phyloP scores from a whole-genome alignment of 1,284 basidiomycete species.

The Gymnopus androsaceus region DNA sequence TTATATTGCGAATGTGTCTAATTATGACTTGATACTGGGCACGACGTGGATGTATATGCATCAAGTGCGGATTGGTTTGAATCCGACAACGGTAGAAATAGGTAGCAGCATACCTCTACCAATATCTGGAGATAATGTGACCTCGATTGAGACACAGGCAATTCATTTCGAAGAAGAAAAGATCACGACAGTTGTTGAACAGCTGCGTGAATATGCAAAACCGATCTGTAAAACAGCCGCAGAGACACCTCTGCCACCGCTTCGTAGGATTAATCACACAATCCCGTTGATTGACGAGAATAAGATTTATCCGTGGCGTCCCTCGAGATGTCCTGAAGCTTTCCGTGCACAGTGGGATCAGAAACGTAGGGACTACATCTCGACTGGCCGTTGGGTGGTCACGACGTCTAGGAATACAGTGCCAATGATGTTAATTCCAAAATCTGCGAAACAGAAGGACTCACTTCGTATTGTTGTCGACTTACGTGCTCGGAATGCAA shows the following conservation, averaged over 20 bases:
- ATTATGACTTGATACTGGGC: conserved; percentile 35
- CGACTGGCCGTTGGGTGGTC: conserved; percentile 31
- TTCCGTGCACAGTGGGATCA: conserved; percentile 29
- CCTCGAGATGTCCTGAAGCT: conserved; percentile 30
- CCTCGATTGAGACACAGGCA: conserved; percentile 23
- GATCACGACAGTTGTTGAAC: conserved; percentile 17
- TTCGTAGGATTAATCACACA: conserved; percentile 15
- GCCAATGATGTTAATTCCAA: conserved; percentile 37
- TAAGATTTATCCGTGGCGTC: conserved; percentile 12
- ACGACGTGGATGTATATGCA: conserved; percentile 36
- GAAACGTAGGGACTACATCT: conserved; percentile 30
- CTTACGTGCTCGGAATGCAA: conserved; percentile 25
- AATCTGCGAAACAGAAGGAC: conserved; percentile 23
- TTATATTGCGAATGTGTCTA: conserved; percentile 31
- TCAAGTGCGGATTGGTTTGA: conserved; percentile 20
- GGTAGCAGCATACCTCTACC: conserved; percentile 17
- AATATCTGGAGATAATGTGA: conserved; percentile 24
- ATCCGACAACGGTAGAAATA: conserved; percentile 22
- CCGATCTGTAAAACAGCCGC: conserved; percentile 26
- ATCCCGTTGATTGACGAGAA: conserved; percentile 17
- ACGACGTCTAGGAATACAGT: conserved; percentile 29
- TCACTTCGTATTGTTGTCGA: conserved; percentile 25
- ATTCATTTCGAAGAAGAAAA: conserved; percentile 18
- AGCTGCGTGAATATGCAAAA: conserved; percentile 24
- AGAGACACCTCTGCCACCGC: conserved; percentile 28